Evolutionary conservation across 345 rosid species (phyloP).

Genomic region (Zanthoxylum bungeanum): DNA sequence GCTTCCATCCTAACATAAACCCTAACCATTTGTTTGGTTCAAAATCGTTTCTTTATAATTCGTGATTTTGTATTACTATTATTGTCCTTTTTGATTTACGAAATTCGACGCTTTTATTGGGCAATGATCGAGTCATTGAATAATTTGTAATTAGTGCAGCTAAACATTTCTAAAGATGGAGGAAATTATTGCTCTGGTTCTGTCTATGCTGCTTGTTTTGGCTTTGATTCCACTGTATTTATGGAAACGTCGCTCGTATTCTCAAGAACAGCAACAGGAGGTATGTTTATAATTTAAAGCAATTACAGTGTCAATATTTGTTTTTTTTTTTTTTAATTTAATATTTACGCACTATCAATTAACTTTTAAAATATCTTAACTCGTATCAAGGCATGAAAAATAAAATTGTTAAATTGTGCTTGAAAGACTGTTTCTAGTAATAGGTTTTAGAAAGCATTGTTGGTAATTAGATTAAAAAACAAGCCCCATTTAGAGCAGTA

Average conservation of each 20-base stretch:
- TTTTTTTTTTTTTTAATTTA: neutral
- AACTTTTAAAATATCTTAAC: neutral
- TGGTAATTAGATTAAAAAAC: no score
- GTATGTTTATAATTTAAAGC: no score
- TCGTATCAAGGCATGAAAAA: neutral
- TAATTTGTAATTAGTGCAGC: conserved; percentile 17
- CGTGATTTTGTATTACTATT: neutral
- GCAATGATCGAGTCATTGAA: neutral
- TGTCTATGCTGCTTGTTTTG: conserved; percentile 60
- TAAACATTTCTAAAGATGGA: conserved; percentile 50
- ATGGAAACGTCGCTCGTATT: conserved; percentile 74
- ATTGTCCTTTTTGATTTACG: neutral
- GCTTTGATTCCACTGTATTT: conserved; percentile 71
- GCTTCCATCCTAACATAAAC: neutral
- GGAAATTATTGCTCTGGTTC: conserved; percentile 47
- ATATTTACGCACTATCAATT: neutral
- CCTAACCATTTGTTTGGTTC: neutral
- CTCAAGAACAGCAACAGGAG: conserved; percentile 47
- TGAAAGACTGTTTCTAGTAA: neutral
- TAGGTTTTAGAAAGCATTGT: neutral
- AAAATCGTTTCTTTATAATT: neutral
- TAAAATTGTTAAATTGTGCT: neutral
- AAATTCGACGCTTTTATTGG: neutral
- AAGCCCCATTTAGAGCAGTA: no score
- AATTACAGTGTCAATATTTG: no score